Conservation (phyloP, 1,139 yeast species). For the Hansenula sp. region DNA sequence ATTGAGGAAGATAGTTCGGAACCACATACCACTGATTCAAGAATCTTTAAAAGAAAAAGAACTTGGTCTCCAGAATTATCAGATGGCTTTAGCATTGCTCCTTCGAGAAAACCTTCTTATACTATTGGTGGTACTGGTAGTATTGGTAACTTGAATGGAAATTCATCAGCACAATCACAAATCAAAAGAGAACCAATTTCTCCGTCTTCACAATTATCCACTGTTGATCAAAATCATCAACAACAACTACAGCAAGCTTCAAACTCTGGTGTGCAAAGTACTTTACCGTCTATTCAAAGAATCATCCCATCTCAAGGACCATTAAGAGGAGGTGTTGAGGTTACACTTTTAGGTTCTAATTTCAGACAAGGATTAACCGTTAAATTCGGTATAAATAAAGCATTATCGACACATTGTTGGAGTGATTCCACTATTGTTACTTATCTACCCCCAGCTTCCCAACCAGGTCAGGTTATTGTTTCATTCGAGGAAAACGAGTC, state of each 20-base stretch:
- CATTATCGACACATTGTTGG: constrained; percentile 94
- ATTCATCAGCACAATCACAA: background rate
- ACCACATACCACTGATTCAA: constrained; percentile 38
- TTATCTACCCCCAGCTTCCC: constrained; percentile 84
- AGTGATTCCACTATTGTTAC: constrained; percentile 91
- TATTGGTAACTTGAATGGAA: background rate
- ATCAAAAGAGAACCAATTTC: constrained; percentile 4
- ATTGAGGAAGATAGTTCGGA: constrained; percentile 68
- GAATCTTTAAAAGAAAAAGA: constrained; percentile 36
- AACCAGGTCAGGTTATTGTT: constrained; percentile 89
- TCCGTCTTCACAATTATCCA: constrained; percentile 4
- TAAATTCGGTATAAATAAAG: constrained; percentile 79
- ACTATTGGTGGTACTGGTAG: constrained; percentile 1
- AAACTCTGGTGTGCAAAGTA: constrained; percentile 3
- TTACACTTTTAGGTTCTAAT: constrained; percentile 81
- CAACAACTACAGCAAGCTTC: background rate
- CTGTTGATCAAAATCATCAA: constrained; percentile 4
- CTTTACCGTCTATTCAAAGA: constrained; percentile 46
- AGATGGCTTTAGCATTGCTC: constrained; percentile 24
- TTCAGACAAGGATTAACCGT: constrained; percentile 81
- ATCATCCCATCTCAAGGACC: constrained; percentile 96
- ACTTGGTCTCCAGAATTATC: constrained; percentile 27
- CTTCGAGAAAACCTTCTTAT: constrained; percentile 22
- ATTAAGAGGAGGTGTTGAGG: constrained; percentile 91
- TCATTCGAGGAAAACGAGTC: constrained; percentile 58